Conservation (phyloP, 2,329 filamentous ascomycete species). For the Bipolaris bicolor region DNA sequence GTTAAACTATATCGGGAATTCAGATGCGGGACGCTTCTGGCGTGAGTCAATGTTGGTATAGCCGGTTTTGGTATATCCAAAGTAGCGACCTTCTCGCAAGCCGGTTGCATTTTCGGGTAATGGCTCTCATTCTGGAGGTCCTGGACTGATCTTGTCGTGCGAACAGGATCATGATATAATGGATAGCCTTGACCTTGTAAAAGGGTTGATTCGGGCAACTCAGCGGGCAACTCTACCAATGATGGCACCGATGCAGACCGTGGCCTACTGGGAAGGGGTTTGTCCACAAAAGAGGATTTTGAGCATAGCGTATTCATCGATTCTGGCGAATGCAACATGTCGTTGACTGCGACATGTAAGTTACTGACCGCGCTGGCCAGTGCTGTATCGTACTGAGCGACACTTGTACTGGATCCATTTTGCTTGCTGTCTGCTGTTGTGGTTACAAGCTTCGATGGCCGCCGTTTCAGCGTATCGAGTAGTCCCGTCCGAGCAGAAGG, state of each 20-base stretch:
- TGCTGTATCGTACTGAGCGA: conserved; percentile 37
- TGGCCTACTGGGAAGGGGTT: conserved; percentile 47
- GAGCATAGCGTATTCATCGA: conserved; percentile 39
- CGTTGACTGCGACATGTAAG: conserved; percentile 52
- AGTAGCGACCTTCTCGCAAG: background rate
- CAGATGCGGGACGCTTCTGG: conserved; percentile 23
- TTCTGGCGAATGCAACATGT: conserved; percentile 51
- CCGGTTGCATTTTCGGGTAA: conserved; percentile 5
- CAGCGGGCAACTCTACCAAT: conserved; percentile 44
- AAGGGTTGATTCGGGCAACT: conserved; percentile 38
- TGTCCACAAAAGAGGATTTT: conserved; percentile 40
- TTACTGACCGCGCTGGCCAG: conserved; percentile 40
- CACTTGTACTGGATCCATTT: conserved; percentile 31
- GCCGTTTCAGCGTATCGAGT: conserved; percentile 35
- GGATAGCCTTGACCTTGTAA: conserved; percentile 45
- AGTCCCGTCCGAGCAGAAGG: conserved; percentile 46
- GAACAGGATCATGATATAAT: conserved; percentile 20
- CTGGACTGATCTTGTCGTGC: conserved; percentile 18
- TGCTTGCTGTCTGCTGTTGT: conserved; percentile 32
- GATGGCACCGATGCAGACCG: conserved; percentile 51
- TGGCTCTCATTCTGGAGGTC: conserved; percentile 19
- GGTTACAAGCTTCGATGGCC: conserved; percentile 41
- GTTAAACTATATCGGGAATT: conserved; percentile 28
- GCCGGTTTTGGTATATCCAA: conserved; percentile 10
- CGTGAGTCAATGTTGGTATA: conserved; percentile 23